Base-by-base conservation (phyloP, 2,329 filamentous ascomycete species). In the Colletotrichum nymphaeae region DNA sequence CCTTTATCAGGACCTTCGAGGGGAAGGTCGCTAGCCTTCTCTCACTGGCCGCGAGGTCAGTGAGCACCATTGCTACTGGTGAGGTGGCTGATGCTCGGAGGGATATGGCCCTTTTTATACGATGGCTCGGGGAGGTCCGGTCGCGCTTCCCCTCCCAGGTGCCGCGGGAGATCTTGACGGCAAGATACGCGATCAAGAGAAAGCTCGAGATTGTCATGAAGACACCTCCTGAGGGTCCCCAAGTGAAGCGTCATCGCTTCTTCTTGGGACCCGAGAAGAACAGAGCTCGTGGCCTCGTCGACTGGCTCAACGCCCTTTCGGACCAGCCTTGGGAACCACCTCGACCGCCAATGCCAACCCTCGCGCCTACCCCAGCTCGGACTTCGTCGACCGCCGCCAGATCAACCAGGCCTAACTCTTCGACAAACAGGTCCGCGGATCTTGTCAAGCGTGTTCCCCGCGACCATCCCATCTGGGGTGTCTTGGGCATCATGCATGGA, bases 381-480 rank as follows among this genome's bases (percentile, higher is more conserved):
- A 22, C 22, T 14, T 19, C 52, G 14, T 28, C 52, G 26, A 55
- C n/a, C 52, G 42, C 42, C 14, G 14, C 37, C 5, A 42, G 37
- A 42, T 16, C 14, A 42, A 42, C 37, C 37, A 35, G 32, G 37
- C 14, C 37, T 7, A 42, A 7, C 42, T 49, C 42, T 8, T 19
- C 2, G 3, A 19, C 6, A 7, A 49, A 49, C 19, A 49, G 42
- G 7, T 8, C 8, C 6, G 42, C 19, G 2, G 19, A 49, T 8
- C 2, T 1, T 19, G 19, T 49, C 19, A 49, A 49, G 7, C 19
- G 19, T 9, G 42, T 49, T 14, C 72, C 62, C 5, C 1, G 7
- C 12, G 19, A 76, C 53, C 79, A 83, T 35, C 77, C 76, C 1
- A 78, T 81, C 64, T 83, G 75, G 74, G 81, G 81, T 22, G 2